phyloP scores from a whole-genome alignment of 805 yeast species.

The Ascoidea asiatica region DNA sequence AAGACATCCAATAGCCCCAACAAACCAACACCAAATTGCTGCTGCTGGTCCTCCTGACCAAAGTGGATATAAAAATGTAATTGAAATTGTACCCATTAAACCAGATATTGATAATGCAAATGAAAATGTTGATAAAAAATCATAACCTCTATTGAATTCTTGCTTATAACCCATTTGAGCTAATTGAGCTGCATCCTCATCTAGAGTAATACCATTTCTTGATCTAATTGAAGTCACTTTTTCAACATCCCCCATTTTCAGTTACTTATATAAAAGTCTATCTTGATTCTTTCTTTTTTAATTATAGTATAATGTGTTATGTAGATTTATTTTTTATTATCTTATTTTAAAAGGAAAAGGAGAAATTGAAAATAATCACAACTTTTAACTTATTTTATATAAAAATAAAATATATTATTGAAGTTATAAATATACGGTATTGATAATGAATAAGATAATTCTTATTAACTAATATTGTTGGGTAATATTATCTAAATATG shows the following conservation, averaged over 20 bases:
- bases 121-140: slow-evolving; percentile 48
- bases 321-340: too few relatives aligned
- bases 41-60: slow-evolving; percentile 51
- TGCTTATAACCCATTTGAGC: slow-evolving; percentile 44
- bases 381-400: too few relatives aligned
- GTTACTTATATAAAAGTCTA: too few relatives aligned
- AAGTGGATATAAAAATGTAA: slow-evolving; percentile 34
- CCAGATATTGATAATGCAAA: slow-evolving; percentile 57
- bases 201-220: background rate
- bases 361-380: too few relatives aligned
- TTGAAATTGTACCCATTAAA: slow-evolving; percentile 46
- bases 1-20: slow-evolving; percentile 38
- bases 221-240: background rate
- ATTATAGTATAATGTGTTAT: too few relatives aligned
- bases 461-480: too few relatives aligned
- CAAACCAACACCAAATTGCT: slow-evolving; percentile 50
- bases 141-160: slow-evolving; percentile 43
- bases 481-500: too few relatives aligned
- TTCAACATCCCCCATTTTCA: background rate
- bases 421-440: too few relatives aligned
- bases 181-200: slow-evolving; percentile 3
- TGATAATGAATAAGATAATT: too few relatives aligned
- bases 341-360: too few relatives aligned
- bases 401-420: too few relatives aligned
- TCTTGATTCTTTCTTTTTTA: too few relatives aligned